Evolutionary conservation across 2,329 filamentous ascomycete genomes (phyloP), one percentile per base, ranked within the genome.

Genomic region (Ilyonectria destructans): DNA sequence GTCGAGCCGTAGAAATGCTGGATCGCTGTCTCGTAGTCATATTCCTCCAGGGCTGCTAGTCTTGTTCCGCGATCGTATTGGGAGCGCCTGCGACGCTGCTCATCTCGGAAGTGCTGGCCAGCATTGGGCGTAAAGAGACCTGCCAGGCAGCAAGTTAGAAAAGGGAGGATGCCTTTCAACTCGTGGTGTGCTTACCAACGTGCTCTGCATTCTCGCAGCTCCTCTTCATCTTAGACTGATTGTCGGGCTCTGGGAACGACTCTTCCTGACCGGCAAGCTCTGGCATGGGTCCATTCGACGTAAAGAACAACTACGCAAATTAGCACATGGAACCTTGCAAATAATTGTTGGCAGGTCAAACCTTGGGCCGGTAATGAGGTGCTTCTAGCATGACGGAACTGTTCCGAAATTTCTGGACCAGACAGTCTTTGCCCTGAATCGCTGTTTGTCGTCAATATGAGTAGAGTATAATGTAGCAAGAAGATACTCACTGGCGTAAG

Each of bases 371-470:
- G 76, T 94, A 97, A 59, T 92, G 90, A 1, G 90, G 86, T 12
- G 91, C 89, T 81, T 98, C 95, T 1, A 96, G 86, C 94, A 98
- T 98, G 33, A 99, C 95, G 0, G 94, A 96, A 45, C 94, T 97
- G 83, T 99, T 99, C 40, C 96, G 91, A 78, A 99, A 99, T 79
- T 98, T 98, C 80, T 97, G 93, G 7, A 98, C 90, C 0, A 98
- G 86, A 71, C 94, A 96, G 77, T 97, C 95, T 70, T 92, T 92
- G 52, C 96, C 96, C 84, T 99, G 96, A 67, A 97, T 96, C 13
- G 95, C 93, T 95, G 65, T 48, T 63, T 59, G 58, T 84, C 62
- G 83, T 76, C 21, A 75, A 67, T 65, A 48, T 13, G 1, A 8
- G 4, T 5, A 12, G 13, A 0, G 7, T 4, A 15, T 4, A 15